Base-by-base conservation (phyloP, 441 rosid genomes). In the Sinapis alba region DNA sequence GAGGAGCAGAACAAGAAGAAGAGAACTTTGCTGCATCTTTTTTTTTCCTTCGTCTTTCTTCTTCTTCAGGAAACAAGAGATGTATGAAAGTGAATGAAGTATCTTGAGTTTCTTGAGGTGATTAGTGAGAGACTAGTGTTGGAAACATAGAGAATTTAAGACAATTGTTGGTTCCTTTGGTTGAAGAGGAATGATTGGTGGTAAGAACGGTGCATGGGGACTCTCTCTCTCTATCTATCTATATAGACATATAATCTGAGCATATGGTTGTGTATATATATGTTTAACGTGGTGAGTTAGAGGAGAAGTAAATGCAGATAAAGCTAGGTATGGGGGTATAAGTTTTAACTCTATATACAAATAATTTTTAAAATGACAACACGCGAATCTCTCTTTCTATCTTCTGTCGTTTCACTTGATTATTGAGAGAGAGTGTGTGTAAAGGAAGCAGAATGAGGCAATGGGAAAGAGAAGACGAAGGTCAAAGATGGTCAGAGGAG, bases 401-500 rank as follows among this genome's bases (percentile, higher is more conserved):
- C 50, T 38, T 57, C 38, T 45, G 60, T 23, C 45, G 6, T 63
- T 63, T 63, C 12, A 21, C 32, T 38, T 45, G 26, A 27, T 30
- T 30, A 60, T 16, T 60, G 21, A 61, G 23, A 60, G 65, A 20
- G 50, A 57, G 51, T 27, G 18, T 1, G 20, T n/a, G 64, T 3
- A 16, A n/a, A 24, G 54, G 60, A 32, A 59, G 51, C 62, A 43
- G 21, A 21, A 59, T 65, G 61, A 50, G 78, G 10, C 68, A 74
- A 41, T 69, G 64, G 16, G 59, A 69, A 68, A 69, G 41, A 23
- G 67, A 69, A 64, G 75, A 69, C 19, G 19, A 69, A 70, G 71
- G 75, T 76, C 80, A 76, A 76, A 16, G 75, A 59, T n/a, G 10
- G 71, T 76, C 79, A 70, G 75, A 69, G 38, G 3, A 54, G 41